phyloP scores from a whole-genome alignment of 768 basidiomycete species.

The Paxillus involutus region DNA sequence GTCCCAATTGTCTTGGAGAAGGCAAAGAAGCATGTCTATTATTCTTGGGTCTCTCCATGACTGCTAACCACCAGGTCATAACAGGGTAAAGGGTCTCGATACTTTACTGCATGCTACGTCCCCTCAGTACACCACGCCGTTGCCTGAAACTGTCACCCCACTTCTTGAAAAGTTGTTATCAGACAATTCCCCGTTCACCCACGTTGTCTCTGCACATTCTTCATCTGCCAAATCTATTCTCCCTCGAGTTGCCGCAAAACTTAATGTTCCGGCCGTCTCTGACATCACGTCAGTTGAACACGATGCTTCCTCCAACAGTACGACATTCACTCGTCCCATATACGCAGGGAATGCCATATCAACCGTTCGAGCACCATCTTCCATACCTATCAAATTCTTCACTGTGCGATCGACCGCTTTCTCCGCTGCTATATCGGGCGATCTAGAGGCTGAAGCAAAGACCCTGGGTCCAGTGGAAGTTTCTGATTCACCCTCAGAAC shows the following conservation, averaged over 20 bases:
- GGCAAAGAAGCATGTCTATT: constrained; percentile 69
- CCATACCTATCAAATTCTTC: constrained; percentile 86
- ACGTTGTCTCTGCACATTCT: constrained; percentile 90
- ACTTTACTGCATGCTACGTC: constrained; percentile 70
- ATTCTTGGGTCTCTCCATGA: constrained; percentile 5
- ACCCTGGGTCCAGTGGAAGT: constrained; percentile 65
- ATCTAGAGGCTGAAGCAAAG: constrained; percentile 58
- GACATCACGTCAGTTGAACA: constrained; percentile 85
- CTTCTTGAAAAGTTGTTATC: constrained; percentile 76
- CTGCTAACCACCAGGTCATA: constrained; percentile 5
- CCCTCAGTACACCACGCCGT: constrained; percentile 60
- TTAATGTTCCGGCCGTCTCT: constrained; percentile 89
- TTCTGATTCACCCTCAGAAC: constrained; percentile 49
- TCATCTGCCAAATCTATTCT: constrained; percentile 90
- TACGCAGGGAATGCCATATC: constrained; percentile 98
- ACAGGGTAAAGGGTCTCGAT: constrained; percentile 67
- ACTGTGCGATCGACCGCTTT: constrained; percentile 94
- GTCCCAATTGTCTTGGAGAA: constrained; percentile 65
- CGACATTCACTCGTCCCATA: constrained; percentile 90
- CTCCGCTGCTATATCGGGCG: constrained; percentile 52
- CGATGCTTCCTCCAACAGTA: constrained; percentile 65
- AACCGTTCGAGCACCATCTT: constrained; percentile 79
- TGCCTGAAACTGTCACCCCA: constrained; percentile 82
- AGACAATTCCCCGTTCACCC: constrained; percentile 68
- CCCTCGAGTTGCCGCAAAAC: constrained; percentile 85